Conservation (phyloP, 2,329 filamentous ascomycete species). For the Boeremia exigua region DNA sequence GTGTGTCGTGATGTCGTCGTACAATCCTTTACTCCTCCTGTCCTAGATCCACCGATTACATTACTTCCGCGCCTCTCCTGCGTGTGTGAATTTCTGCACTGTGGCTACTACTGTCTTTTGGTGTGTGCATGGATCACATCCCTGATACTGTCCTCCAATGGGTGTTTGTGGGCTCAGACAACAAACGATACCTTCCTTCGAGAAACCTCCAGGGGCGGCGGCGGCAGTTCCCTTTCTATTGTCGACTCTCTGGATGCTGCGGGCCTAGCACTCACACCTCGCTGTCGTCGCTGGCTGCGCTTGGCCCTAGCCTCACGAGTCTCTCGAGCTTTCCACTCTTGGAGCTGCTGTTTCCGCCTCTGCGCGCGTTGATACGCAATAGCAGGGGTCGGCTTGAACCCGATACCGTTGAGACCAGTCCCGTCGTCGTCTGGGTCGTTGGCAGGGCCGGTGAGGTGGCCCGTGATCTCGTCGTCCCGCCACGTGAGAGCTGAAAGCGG, state of each 20-base stretch:
- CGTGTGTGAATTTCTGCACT: not conserved
- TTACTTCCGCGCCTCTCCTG: not conserved
- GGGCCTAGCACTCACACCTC: slow-evolving; percentile 34
- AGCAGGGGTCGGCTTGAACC: slow-evolving; percentile 66
- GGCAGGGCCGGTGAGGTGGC: slow-evolving; percentile 57
- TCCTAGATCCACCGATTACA: slow-evolving; percentile 6
- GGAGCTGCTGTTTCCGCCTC: slow-evolving; percentile 63
- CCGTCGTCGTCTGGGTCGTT: slow-evolving; percentile 66
- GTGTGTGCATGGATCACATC: too few species aligned
- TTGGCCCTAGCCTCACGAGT: slow-evolving; percentile 64
- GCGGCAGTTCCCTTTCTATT: slow-evolving; percentile 35
- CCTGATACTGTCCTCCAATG: too few species aligned
- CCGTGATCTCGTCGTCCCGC: slow-evolving; percentile 68
- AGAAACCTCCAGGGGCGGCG: slow-evolving; percentile 19
- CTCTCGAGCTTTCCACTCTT: slow-evolving; percentile 65
- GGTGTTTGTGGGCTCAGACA: slow-evolving; percentile 19
- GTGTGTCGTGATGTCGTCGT: slow-evolving; percentile 30
- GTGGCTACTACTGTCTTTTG: not conserved
- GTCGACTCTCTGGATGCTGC: slow-evolving; percentile 35
- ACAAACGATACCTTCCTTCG: slow-evolving; percentile 44
- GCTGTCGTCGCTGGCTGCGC: slow-evolving; percentile 58
- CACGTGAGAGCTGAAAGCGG: slow-evolving; percentile 54
- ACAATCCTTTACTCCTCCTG: slow-evolving; percentile 2
- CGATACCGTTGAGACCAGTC: slow-evolving; percentile 68
- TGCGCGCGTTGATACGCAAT: slow-evolving; percentile 63